phyloP scores from a whole-genome alignment of 2,329 filamentous ascomycete genomes.

The Calonectria multiphialidica region DNA sequence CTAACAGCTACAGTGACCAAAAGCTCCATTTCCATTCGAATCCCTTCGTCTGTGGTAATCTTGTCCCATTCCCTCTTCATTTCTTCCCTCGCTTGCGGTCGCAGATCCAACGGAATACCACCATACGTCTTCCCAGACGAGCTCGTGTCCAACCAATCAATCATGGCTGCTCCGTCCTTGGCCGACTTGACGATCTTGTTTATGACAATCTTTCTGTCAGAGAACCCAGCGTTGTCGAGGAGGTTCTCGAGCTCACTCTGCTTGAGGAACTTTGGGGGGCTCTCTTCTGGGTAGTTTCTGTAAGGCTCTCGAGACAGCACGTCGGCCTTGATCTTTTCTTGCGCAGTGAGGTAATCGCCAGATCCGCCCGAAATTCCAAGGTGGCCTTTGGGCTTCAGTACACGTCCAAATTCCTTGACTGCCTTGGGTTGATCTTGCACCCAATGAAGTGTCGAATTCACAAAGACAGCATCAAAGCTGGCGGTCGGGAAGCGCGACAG shows the following conservation, averaged over 20 bases:
- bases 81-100: neutral
- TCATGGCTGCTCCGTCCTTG: neutral
- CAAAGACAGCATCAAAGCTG: neutral
- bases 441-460: constrained; percentile 1
- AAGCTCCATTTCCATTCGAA: neutral
- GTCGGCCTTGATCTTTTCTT: neutral
- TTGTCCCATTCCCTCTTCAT: constrained; percentile 1
- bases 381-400: neutral
- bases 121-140: neutral
- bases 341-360: neutral
- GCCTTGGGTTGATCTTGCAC: constrained; percentile 1
- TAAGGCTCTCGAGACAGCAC: neutral
- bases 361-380: neutral
- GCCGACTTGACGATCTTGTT: neutral
- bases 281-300: neutral
- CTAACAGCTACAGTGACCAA: neutral
- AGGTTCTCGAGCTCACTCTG: neutral
- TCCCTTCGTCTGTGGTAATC: neutral
- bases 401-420: neutral
- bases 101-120: neutral
- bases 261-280: neutral
- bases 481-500: neutral
- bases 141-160: neutral
- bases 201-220: neutral
- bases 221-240: neutral